Percentiles rank a stretch among this genome's conserved stretches.
Evolutionary conservation across 768 basidiomycete species (phyloP).

Genomic region (Neoboletus magnificus): DNA sequence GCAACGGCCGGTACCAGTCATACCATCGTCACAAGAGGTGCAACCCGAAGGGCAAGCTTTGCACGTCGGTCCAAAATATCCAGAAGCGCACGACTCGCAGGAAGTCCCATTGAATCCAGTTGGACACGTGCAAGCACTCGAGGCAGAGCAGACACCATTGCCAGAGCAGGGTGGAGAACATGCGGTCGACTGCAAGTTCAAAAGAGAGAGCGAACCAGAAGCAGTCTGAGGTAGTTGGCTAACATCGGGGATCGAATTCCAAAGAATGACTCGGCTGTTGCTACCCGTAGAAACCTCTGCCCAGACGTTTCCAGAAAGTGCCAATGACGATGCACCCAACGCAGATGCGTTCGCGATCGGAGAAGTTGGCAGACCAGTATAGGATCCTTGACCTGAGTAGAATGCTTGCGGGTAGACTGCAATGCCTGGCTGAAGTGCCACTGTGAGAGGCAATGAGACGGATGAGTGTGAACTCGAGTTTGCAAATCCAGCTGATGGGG

Average conservation of each 20-base stretch:
- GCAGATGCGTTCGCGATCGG: conserved; percentile 46
- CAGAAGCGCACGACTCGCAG: conserved; percentile 73
- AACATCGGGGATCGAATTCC: conserved; percentile 77
- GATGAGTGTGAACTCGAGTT: conserved; percentile 46
- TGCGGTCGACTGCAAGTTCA: conserved; percentile 66
- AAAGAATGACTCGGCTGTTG: conserved; percentile 62
- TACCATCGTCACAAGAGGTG: conserved; percentile 71
- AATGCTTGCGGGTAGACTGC: conserved; percentile 58
- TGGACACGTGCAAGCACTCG: conserved; percentile 69
- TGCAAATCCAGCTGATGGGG: conserved; percentile 60
- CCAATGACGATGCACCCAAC: conserved; percentile 57
- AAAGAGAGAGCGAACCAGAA: conserved; percentile 52
- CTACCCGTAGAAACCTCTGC: conserved; percentile 56
- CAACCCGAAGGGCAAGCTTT: conserved; percentile 69
- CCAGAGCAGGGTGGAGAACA: conserved; percentile 78
- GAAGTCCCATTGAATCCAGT: conserved; percentile 73
- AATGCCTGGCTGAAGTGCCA: conserved; percentile 65
- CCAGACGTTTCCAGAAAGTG: conserved; percentile 68
- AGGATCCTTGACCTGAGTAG: conserved; percentile 64
- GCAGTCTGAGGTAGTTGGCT: conserved; percentile 57
- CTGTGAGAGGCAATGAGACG: conserved; percentile 61
- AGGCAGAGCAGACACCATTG: conserved; percentile 65
- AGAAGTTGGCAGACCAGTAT: conserved; percentile 52
- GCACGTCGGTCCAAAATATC: conserved; percentile 76
- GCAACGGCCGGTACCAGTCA: conserved; percentile 74